Conservation (phyloP, 1,284 basidiomycete species). For the Cutaneotrichosporon cutaneum region DNA sequence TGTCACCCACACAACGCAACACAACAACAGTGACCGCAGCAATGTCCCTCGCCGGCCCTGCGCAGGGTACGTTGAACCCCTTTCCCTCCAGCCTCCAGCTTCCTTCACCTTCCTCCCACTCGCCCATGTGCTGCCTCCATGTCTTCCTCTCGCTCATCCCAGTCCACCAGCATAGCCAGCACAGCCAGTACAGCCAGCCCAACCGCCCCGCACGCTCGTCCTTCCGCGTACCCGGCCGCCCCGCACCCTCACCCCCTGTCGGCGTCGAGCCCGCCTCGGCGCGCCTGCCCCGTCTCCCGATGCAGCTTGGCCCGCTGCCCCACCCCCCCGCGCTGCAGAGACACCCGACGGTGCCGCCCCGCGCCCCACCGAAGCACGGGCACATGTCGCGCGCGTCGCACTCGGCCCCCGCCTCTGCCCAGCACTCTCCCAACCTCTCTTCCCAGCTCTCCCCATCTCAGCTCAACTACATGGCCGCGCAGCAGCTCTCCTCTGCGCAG, state of each 20-base stretch:
- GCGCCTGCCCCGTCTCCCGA: background rate
- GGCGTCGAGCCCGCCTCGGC: background rate
- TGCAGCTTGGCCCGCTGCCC: background rate
- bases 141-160: background rate
- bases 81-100: background rate
- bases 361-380: background rate
- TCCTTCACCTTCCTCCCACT: background rate
- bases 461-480: background rate
- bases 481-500: background rate
- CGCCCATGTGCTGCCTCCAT: background rate
- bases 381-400: background rate
- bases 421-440: background rate
- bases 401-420: background rate
- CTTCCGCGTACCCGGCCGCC: conserved; percentile 1
- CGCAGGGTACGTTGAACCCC: background rate
- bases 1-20: too few relatives aligned
- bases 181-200: too few relatives aligned
- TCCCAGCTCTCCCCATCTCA: background rate
- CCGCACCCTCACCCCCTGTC: background rate
- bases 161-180: too few relatives aligned
- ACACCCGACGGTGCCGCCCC: background rate
- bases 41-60: background rate
- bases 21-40: too few relatives aligned
- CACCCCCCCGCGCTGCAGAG: background rate
- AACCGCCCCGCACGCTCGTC: background rate